Base-by-base conservation (phyloP, 2,329 filamentous ascomycete species). In the Magnaporthales sp. region DNA sequence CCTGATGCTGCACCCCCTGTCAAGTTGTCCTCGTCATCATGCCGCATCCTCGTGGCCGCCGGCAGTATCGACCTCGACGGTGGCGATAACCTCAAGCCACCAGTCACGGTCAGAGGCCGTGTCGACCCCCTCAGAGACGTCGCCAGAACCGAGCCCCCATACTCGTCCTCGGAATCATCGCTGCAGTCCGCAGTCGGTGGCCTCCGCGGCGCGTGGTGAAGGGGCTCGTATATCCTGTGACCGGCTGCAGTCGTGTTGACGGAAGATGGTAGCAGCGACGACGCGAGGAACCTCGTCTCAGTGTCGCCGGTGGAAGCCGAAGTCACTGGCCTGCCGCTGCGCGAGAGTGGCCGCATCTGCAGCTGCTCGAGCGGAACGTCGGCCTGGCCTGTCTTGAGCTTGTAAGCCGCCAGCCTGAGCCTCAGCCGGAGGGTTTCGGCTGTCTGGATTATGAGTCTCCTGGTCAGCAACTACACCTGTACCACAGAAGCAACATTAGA, bases 331-430 rank as follows among this genome's bases (percentile, higher is more conserved):
- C 54, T 26, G 22, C n/a, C 54, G 54, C 54, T 26, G 22, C 22
- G 54, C 22, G 54, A 58, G 24, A 58, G 13, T 19, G 75, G 76
- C 31, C 77, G 75, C 63, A 79, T 73, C 71, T 87, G 79, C 24
- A 92, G 80, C 62, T 85, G 77, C 66, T 87, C 81, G 68, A 91
- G 82, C 1, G 89, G 88, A 30, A 91, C 81, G 67, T 84, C 79
- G 66, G 87, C 84, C 76, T 93, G 91, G 68, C 90, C 87, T 1
- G 90, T 93, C 67, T 83, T 84, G 70, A 93, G 81, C 77, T 93
- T 93, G 80, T 92, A 93, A 73, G 84, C 85, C 15, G 89, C 91
- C 24, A 92, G 83, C 30, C 85, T 82, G 19, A 93, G 84, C n/a
- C 90, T 84, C 10, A 91, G 82, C 65, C 84, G 84, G 61, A 93